Percentiles rank a stretch among this genome's conserved stretches.
Evolutionary conservation across 805 yeast genomes (phyloP).

Genomic region (Metschnikowia amazonensis): DNA sequence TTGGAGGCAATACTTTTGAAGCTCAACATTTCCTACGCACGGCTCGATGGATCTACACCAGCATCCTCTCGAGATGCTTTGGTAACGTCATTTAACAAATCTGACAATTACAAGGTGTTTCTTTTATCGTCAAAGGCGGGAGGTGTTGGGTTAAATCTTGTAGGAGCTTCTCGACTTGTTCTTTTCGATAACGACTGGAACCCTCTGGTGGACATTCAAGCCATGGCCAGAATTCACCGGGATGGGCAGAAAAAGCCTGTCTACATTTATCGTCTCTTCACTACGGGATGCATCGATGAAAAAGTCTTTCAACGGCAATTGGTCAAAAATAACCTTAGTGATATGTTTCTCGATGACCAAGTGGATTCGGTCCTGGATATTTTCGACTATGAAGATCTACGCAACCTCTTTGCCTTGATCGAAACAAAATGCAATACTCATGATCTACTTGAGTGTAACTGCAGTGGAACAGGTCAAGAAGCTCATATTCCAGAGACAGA

Average conservation of each 20-base stretch:
- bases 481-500: constrained; percentile 15
- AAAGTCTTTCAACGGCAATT: constrained; percentile 90
- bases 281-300: constrained; percentile 91
- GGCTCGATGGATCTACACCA: constrained; percentile 86
- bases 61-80: constrained; percentile 58
- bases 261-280: constrained; percentile 73
- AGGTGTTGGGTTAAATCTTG: constrained; percentile 84
- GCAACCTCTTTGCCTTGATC: constrained; percentile 64
- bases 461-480: constrained; percentile 44
- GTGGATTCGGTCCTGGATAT: constrained; percentile 52
- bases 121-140: constrained; percentile 87
- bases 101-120: constrained; percentile 48
- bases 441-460: constrained; percentile 63
- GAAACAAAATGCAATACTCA: constrained; percentile 67
- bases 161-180: constrained; percentile 85
- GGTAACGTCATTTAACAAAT: constrained; percentile 65
- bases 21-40: constrained; percentile 45
- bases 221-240: constrained; percentile 92
- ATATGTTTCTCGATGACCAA: constrained; percentile 52
- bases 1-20: constrained; percentile 54
- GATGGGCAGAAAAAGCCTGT: constrained; percentile 86
- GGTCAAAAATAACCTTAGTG: constrained; percentile 75
- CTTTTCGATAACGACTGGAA: constrained; percentile 96
- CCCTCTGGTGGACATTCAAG: constrained; percentile 87
- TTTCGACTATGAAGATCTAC: constrained; percentile 65